Evolutionary conservation across 2,329 filamentous ascomycete genomes (phyloP).

Genomic region (Aspergillus chevalieri): DNA sequence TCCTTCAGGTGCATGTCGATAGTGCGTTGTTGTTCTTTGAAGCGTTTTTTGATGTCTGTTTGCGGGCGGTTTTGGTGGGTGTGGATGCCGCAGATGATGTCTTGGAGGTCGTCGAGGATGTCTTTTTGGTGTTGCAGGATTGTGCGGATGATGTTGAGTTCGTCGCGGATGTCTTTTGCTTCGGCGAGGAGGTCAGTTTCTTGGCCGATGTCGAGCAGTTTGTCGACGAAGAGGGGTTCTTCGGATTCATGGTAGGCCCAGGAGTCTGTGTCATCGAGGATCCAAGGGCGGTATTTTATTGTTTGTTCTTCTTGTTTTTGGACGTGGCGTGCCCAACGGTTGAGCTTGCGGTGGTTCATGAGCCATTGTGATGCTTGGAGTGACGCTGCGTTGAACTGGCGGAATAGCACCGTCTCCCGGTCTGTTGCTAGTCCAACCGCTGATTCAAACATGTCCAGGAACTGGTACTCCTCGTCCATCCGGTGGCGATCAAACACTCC

Average conservation of each 20-base stretch:
- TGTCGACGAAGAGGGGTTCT: conserved; percentile 42
- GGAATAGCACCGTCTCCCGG: conserved; percentile 54
- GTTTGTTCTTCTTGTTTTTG: neutral
- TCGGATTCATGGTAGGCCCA: conserved; percentile 26
- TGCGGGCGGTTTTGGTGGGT: conserved; percentile 30
- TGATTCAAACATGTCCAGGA: conserved; percentile 62
- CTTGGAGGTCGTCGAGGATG: conserved; percentile 29
- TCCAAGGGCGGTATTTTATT: conserved; percentile 4
- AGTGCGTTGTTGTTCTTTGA: conserved; percentile 52
- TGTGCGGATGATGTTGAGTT: conserved; percentile 55
- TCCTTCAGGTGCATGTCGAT: conserved; percentile 56
- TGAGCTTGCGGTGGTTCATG: conserved; percentile 43
- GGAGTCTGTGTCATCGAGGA: neutral
- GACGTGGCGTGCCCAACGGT: conserved; percentile 24
- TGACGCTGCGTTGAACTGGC: conserved; percentile 54
- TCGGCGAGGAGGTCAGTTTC: conserved; percentile 59
- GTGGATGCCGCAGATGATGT: conserved; percentile 31
- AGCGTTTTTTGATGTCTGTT: conserved; percentile 48
- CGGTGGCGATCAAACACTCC: conserved; percentile 57
- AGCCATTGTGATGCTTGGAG: conserved; percentile 52
- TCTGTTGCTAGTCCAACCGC: conserved; percentile 52
- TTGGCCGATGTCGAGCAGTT: conserved; percentile 48
- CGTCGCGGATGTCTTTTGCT: conserved; percentile 62
- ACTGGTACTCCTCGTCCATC: conserved; percentile 56
- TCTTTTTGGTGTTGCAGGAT: conserved; percentile 35